Evolutionary conservation across 2,329 filamentous ascomycete species (phyloP).

Genomic region (Alternaria hordeiaustralica): DNA sequence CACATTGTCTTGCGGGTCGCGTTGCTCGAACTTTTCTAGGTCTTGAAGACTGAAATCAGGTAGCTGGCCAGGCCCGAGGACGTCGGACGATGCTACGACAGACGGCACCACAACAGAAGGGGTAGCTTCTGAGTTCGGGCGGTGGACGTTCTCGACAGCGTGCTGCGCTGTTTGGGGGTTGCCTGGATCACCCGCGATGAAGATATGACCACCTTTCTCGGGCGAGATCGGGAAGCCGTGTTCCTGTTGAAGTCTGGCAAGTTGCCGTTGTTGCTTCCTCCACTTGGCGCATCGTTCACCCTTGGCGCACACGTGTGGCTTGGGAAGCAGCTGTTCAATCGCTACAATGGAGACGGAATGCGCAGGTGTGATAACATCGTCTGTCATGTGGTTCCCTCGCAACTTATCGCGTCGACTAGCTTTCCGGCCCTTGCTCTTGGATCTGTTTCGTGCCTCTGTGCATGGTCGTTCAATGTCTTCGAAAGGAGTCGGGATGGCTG

Average conservation of each 20-base stretch:
- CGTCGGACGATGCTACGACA: slow-evolving; percentile 87
- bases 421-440: slow-evolving; percentile 46
- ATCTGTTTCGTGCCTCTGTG: slow-evolving; percentile 43
- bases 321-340: slow-evolving; percentile 87
- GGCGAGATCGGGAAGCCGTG: slow-evolving; percentile 69
- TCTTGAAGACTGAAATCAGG: slow-evolving; percentile 74
- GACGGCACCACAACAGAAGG: slow-evolving; percentile 62
- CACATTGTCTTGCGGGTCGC: slow-evolving; percentile 91
- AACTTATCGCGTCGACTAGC: slow-evolving; percentile 40
- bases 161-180: slow-evolving; percentile 71
- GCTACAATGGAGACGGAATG: slow-evolving; percentile 91
- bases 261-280: slow-evolving; percentile 78
- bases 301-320: slow-evolving; percentile 82
- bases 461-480: slow-evolving; percentile 56
- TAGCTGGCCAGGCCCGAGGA: slow-evolving; percentile 74
- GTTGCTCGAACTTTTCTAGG: slow-evolving; percentile 71
- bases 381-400: slow-evolving; percentile 47
- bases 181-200: slow-evolving; percentile 79
- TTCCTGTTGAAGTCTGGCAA: slow-evolving; percentile 76
- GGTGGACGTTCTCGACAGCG: slow-evolving; percentile 61
- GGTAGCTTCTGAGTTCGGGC: slow-evolving; percentile 75
- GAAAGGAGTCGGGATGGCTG: slow-evolving; percentile 57
- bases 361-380: slow-evolving; percentile 75
- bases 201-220: slow-evolving; percentile 70
- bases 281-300: slow-evolving; percentile 86